These are phyloP conservation scores for Leptosphaerulina australis DNA, from an alignment of 2,329 filamentous ascomycete genomes.

Conservation along the genomic window DNA sequence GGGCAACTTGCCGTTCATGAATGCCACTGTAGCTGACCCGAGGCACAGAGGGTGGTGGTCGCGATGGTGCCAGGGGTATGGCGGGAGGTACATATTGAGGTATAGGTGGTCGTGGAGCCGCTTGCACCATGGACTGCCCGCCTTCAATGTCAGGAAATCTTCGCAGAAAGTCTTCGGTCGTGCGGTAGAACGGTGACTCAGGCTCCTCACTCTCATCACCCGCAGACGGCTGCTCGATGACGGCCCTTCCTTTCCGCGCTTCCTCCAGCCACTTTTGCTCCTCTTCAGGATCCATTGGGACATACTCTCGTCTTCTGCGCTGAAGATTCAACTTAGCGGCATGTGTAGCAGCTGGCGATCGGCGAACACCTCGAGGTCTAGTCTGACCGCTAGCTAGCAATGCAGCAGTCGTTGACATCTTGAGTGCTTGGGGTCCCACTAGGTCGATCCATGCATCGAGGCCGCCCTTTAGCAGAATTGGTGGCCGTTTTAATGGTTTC, in stretches of 20 bases:
- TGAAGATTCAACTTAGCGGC: slow-evolving; percentile 61
- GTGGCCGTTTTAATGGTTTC: slow-evolving; percentile 72
- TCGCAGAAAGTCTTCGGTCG: slow-evolving; percentile 82
- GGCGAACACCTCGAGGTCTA: slow-evolving; percentile 57
- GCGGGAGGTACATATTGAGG: slow-evolving; percentile 57
- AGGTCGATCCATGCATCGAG: slow-evolving; percentile 85
- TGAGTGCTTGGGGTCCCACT: slow-evolving; percentile 72
- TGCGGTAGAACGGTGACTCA: slow-evolving; percentile 60
- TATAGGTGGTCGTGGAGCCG: slow-evolving; percentile 45
- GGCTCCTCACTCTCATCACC: slow-evolving; percentile 41
- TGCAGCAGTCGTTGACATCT: slow-evolving; percentile 61
- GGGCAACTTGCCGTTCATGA: slow-evolving; percentile 60
- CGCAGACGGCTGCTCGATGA: slow-evolving; percentile 41
- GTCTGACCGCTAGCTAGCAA: slow-evolving; percentile 54
- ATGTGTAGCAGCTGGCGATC: slow-evolving; percentile 59
- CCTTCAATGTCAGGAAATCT: slow-evolving; percentile 74
- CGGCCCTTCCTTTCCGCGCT: slow-evolving; percentile 69
- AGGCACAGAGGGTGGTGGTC: slow-evolving; percentile 63
- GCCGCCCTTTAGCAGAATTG: slow-evolving; percentile 81
- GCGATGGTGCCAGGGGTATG: slow-evolving; percentile 65
- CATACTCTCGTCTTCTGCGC: slow-evolving; percentile 64
- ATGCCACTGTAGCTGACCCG: slow-evolving; percentile 81
- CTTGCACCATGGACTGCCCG: slow-evolving; percentile 61
- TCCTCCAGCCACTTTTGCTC: slow-evolving; percentile 80
- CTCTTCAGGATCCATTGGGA: slow-evolving; percentile 79